Percentiles rank a stretch among this genome's conserved stretches.
phyloP scores from a whole-genome alignment of 108 stramenopile species.

The Pseudonitzschia delicatissima region DNA sequence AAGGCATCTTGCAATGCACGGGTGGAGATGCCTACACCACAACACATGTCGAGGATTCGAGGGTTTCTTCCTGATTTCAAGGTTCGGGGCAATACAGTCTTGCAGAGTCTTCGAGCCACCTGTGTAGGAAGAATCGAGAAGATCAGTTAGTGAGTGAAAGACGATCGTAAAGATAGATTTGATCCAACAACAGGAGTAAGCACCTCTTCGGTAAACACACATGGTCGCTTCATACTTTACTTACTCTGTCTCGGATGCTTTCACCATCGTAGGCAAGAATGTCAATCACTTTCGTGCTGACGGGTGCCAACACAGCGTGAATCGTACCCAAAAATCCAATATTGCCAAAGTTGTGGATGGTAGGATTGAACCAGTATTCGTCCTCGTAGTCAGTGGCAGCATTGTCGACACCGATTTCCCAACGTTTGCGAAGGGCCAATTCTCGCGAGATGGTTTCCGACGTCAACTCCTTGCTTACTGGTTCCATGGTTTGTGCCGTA shows the following conservation, averaged over 20 bases:
- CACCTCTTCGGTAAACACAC: too few relatives aligned
- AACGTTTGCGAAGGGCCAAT: slow-evolving; percentile 14
- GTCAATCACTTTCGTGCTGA: slow-evolving; percentile 78
- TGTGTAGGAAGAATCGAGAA: background rate
- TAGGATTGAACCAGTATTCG: slow-evolving; percentile 40
- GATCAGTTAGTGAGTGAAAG: background rate
- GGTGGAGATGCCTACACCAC: slow-evolving; percentile 83
- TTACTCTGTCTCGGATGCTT: slow-evolving; percentile 47
- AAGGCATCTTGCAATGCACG: slow-evolving; percentile 66
- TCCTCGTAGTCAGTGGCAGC: slow-evolving; percentile 19
- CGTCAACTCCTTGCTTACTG: background rate
- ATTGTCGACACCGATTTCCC: background rate
- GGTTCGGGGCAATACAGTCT: slow-evolving; percentile 14
- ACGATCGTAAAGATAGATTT: background rate
- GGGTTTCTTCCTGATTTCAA: slow-evolving; percentile 28
- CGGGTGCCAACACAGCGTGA: slow-evolving; percentile 76
- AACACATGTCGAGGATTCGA: slow-evolving; percentile 68
- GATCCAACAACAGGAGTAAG: background rate
- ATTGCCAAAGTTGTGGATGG: slow-evolving; percentile 49
- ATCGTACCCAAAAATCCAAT: slow-evolving; percentile 39
- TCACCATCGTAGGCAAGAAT: slow-evolving; percentile 69
- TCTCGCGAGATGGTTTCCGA: background rate
- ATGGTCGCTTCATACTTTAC: background rate
- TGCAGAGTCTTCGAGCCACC: slow-evolving; percentile 2
- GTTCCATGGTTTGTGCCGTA: background rate